A percentile compares a stretch with the other conserved stretches of the same genome.
These are phyloP conservation scores for Zizania palustris DNA, from an alignment of 202 grass and related monocot species.

Conservation along the genomic window DNA sequence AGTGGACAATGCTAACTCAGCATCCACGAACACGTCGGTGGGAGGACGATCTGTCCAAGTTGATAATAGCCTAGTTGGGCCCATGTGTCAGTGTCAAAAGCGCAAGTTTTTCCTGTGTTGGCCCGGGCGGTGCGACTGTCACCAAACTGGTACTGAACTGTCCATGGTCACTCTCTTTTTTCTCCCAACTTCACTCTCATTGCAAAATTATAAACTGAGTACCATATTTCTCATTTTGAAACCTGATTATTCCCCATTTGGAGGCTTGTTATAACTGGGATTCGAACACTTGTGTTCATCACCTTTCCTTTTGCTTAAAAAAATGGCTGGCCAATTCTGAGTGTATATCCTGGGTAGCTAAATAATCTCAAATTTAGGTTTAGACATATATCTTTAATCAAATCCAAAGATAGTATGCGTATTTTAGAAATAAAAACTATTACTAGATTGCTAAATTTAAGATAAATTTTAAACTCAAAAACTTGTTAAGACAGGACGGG, in stretches of 20 bases:
- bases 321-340: no score
- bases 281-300: no score
- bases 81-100: neutral
- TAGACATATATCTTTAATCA: no score
- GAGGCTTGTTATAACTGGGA: neutral
- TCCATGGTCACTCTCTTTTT: neutral
- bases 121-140: neutral
- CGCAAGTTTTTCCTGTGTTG: neutral
- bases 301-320: no score
- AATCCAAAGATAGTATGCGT: no score
- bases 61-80: neutral
- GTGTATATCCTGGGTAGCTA: no score
- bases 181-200: neutral
- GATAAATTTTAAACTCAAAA: no score
- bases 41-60: neutral
- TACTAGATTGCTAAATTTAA: no score
- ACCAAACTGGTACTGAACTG: neutral
- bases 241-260: neutral
- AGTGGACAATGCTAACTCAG: neutral
- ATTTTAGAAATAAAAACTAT: no score
- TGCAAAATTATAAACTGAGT: neutral
- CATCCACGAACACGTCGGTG: neutral
- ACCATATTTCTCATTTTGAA: neutral
- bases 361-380: no score
- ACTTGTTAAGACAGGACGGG: no score